phyloP scores from a whole-genome alignment of 768 basidiomycete genomes.

The Lanmaoa rubissima region DNA sequence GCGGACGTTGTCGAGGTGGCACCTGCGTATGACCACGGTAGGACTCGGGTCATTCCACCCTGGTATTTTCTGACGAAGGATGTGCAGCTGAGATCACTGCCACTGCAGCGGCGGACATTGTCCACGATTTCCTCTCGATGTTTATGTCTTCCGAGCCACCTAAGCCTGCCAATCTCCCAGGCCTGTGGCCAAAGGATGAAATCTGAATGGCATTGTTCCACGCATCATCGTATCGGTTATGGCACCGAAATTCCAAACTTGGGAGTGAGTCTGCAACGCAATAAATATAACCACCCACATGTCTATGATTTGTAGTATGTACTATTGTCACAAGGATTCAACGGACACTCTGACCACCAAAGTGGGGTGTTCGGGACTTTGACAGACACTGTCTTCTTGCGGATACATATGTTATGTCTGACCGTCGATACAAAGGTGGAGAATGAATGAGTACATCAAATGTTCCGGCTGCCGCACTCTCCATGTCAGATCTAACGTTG shows the following conservation, averaged over 20 bases:
- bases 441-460: not conserved
- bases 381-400: no score
- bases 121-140: constrained; percentile 45
- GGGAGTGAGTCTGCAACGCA: not conserved
- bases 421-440: constrained; percentile 13
- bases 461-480: not conserved
- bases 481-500: constrained; percentile 31
- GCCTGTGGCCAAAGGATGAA: constrained; percentile 18
- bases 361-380: no score
- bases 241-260: not conserved
- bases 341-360: no score
- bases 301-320: not conserved
- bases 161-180: constrained; percentile 11
- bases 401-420: constrained; percentile 7
- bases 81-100: constrained; percentile 39
- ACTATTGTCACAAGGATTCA: not conserved
- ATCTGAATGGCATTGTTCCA: constrained; percentile 8
- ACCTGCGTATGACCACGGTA: constrained; percentile 29
- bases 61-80: constrained; percentile 5
- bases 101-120: constrained; percentile 43
- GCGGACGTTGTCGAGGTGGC: constrained; percentile 28
- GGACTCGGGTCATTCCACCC: not conserved
- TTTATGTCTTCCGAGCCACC: constrained; percentile 32
- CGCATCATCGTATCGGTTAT: not conserved
- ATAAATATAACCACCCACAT: not conserved